phyloP scores from a whole-genome alignment of 2,329 filamentous ascomycete genomes.

The Alternaria dauci region DNA sequence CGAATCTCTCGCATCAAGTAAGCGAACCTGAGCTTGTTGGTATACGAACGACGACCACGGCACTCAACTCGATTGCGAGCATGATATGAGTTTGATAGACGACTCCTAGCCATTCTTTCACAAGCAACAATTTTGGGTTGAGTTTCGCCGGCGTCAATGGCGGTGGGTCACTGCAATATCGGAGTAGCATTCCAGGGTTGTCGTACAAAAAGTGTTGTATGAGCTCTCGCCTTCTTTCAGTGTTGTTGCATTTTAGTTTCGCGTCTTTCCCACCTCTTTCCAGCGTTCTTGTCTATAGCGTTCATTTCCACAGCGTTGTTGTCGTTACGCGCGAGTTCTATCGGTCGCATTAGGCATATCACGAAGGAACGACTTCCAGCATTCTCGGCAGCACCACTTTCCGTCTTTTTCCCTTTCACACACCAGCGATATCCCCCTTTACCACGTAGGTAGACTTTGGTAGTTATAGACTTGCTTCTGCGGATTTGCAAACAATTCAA shows the following conservation, averaged over 20 bases:
- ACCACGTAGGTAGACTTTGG: conserved; percentile 3
- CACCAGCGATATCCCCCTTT: conserved; percentile 3
- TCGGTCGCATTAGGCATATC: conserved; percentile 7
- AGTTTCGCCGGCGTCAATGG: not conserved
- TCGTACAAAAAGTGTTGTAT: not conserved
- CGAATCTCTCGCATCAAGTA: conserved; percentile 38
- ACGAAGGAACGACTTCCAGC: conserved; percentile 35
- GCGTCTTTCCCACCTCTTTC: not conserved
- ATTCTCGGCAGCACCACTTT: conserved; percentile 17
- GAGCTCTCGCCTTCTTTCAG: conserved; percentile 1
- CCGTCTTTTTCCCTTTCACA: conserved; percentile 1
- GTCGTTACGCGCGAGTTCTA: not conserved
- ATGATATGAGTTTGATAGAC: conserved; percentile 37
- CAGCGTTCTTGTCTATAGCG: conserved; percentile 17
- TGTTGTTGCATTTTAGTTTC: not conserved
- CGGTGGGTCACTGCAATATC: not conserved
- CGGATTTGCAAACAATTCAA: conserved; percentile 1
- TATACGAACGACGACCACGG: conserved; percentile 40
- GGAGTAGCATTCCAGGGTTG: not conserved
- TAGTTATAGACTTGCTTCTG: conserved; percentile 6
- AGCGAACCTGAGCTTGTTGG: conserved; percentile 49
- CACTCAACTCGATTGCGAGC: conserved; percentile 47
- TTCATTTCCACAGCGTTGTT: not conserved
- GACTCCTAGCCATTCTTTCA: not conserved
- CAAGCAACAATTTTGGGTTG: not conserved